Evolutionary conservation across 495 filamentous ascomycete genomes (phyloP), one percentile per base, ranked within the genome.

Genomic region (Xylaria grammica): DNA sequence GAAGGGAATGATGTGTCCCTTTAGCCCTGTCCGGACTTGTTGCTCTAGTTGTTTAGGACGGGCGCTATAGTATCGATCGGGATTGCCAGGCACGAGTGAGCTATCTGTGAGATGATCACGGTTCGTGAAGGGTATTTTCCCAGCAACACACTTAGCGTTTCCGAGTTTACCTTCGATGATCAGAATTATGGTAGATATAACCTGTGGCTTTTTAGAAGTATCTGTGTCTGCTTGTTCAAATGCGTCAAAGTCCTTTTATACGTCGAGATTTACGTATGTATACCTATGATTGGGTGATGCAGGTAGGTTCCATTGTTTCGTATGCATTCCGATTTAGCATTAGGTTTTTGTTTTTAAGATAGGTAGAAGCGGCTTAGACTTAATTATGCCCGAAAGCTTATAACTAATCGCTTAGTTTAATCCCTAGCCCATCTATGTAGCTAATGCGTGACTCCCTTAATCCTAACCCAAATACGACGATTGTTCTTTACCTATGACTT

Each of bases 41-140:
- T 30, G 30, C 13, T 58, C n/a, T 10, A 58, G 54, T 19, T 58
- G 42, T 22, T 58, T 32, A 9, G 34, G 54, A 15, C 11, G 30
- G 54, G 54, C 30, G 32, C 54, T 32, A 19, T 58, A 44, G n/a
- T 44, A 58, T n/a, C 10, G 3, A 22, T 58, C 54, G 20, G 54
- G 54, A 42, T 58, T 58, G 24, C 54, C 54, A 30, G 54, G 17
- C 7, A 42, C 42, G 20, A 58, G 42, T 4, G 11, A 17, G 30
- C n/a, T 19, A 17, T 44, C 42, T 17, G 42, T 58, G 2, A 44
- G 42, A 42, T 13, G 3, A 3, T 58, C 54, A 13, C 40, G 54
- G 29, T 58, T 58, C 20, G 22, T 40, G 42, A 58, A 58, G 6
- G 49, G 49, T 3, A 52, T 19, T 13, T 52, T 3, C 6, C 49